These are phyloP conservation scores for Barnettozyma vustinii DNA, from an alignment of 805 yeast species.

Conservation along the genomic window DNA sequence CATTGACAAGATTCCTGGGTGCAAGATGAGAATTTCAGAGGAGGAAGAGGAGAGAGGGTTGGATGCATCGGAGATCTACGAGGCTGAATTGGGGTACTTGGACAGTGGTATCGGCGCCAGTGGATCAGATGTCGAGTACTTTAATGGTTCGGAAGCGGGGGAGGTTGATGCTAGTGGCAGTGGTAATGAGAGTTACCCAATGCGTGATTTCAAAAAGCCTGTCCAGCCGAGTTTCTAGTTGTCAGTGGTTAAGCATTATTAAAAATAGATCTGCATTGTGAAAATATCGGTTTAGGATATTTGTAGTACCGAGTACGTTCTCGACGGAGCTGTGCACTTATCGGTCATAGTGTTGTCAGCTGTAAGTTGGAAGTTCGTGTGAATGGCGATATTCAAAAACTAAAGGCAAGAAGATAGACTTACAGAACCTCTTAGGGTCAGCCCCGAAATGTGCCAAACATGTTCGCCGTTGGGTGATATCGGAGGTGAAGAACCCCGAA, in stretches of 20 bases:
- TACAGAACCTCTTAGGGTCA: too few relatives aligned
- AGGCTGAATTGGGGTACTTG: constrained; percentile 33
- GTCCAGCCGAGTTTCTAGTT: not conserved
- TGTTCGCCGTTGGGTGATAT: not conserved
- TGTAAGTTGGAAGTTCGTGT: too few relatives aligned
- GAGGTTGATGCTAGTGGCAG: not conserved
- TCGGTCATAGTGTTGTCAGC: too few relatives aligned
- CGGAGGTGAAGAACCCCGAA: not conserved
- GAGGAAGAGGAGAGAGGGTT: constrained; percentile 48
- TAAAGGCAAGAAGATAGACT: too few relatives aligned
- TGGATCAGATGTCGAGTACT: constrained; percentile 11
- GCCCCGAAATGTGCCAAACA: not conserved
- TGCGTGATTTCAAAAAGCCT: constrained; percentile 5
- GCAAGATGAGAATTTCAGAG: constrained; percentile 37
- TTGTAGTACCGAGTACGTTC: too few relatives aligned
- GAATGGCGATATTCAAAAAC: too few relatives aligned
- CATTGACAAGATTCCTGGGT: constrained; percentile 48
- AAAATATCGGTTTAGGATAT: not conserved
- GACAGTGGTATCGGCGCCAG: not conserved
- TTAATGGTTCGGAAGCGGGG: constrained; percentile 6
- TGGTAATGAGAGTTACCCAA: constrained; percentile 2
- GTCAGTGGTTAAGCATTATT: not conserved
- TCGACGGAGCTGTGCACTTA: too few relatives aligned
- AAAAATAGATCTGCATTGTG: not conserved
- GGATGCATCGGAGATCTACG: constrained; percentile 48